Evolutionary conservation across 2,329 filamentous ascomycete species (phyloP), one percentile per base, ranked within the genome.

Genomic region (Thermothelomyces thermophilus): DNA sequence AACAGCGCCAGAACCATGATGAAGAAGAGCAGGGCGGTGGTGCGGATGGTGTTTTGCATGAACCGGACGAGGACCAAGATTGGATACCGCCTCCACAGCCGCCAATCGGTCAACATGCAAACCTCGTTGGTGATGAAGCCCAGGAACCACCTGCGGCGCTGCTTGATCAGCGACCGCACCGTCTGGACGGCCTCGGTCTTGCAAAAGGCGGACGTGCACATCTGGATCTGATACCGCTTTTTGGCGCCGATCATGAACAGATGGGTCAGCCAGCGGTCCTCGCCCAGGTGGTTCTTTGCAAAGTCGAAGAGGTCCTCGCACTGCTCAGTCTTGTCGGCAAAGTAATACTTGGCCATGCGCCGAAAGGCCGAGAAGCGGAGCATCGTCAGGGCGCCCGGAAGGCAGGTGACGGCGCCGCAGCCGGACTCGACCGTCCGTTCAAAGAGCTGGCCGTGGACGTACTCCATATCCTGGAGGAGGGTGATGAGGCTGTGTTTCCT

Each of bases 81-180:
- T 0, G 93, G 90, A 67, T 97, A 97, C 45, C 88, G 80, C 66
- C 80, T 86, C 91, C 91, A 97, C 24, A 97, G 75, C 52, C 93
- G 82, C 68, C 87, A 82, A 68, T 97, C 91, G 1, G 93, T 97
- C 70, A 98, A 74, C 93, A 97, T 96, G 71, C 90, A 96, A 7
- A 90, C 91, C 67, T 97, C 91, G 67, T 98, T 98, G 14, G 91
- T 96, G 70, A 97, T 90, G 68, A 95, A 96, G 26, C 91, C 91
- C 37, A 97, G 75, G 66, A 97, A 97, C 93, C 93, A 98, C 64
- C 93, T 80, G 48, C 91, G 84, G 53, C 93, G 84, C 72, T 98
- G 93, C 74, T 97, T 96, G 65, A 96, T 76, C 41, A 98, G 78
- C 60, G 86, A 90, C 50, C 72, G 72, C 67, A 90, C 90, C 2